Percentiles rank a stretch among this genome's conserved stretches.
Conservation (phyloP, 2,329 filamentous ascomycete genomes). For the Fusarium fracticaudum region DNA sequence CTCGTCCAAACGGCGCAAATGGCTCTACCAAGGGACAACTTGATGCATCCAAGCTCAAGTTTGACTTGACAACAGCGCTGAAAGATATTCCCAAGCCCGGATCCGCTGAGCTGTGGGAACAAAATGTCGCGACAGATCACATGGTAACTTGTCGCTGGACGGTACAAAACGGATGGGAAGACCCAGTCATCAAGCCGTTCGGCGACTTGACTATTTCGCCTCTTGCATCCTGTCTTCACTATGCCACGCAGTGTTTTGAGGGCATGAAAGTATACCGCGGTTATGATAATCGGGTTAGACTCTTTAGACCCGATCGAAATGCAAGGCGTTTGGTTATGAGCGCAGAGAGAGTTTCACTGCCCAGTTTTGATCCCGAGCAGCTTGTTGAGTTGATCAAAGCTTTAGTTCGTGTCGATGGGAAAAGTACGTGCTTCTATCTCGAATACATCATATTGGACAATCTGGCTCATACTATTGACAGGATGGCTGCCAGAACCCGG, state of each 20-base stretch:
- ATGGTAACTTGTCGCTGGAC: background rate
- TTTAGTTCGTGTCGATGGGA: background rate
- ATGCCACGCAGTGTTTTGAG: background rate
- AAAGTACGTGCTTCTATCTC: background rate
- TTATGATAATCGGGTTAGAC: background rate
- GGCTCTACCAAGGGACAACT: background rate
- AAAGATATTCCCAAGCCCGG: background rate
- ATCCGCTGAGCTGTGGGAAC: background rate
- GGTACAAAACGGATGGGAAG: background rate
- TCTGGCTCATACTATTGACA: too few species aligned
- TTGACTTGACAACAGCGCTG: background rate
- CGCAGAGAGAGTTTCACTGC: background rate
- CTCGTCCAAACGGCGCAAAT: background rate
- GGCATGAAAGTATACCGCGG: background rate
- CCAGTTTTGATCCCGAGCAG: background rate
- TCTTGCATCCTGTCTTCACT: background rate
- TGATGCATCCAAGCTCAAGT: background rate
- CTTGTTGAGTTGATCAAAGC: background rate
- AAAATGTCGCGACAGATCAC: background rate
- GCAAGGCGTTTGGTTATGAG: background rate
- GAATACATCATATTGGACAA: accelerated
- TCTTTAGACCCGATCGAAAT: background rate
- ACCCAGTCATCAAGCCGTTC: background rate
- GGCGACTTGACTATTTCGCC: background rate
- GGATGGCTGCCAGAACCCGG: background rate